Conservation (phyloP, 331 rosid species). For the Stylosanthes scabra region DNA sequence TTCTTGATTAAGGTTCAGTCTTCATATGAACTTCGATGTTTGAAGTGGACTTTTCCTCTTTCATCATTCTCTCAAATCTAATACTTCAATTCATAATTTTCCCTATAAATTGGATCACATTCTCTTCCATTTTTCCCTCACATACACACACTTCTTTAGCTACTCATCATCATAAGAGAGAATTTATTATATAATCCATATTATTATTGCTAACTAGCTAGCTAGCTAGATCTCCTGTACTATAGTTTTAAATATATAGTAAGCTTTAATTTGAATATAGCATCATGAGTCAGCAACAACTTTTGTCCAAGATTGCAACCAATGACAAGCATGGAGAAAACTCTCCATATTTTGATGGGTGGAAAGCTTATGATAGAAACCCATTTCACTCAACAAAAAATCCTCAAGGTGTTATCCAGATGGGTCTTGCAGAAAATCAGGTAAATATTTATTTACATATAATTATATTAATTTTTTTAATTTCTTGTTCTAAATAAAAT, state of each 20-base stretch:
- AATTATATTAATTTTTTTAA: no score
- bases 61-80: not conserved
- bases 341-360: constrained; percentile 85
- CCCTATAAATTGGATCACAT: constrained; percentile 28
- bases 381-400: constrained; percentile 71
- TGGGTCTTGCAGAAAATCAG: constrained; percentile 97
- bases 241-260: not conserved
- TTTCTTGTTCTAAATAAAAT: no score
- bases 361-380: constrained; percentile 85
- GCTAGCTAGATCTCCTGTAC: not conserved
- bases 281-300: constrained; percentile 27
- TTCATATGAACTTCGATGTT: constrained; percentile 19
- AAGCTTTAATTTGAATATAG: not conserved
- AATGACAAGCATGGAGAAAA: constrained; percentile 78
- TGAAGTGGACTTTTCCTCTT: constrained; percentile 40
- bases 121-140: constrained; percentile 21
- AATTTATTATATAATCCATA: no score
- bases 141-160: not conserved
- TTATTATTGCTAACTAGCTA: not conserved
- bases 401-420: constrained; percentile 80
- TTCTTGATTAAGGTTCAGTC: not conserved
- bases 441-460: constrained; percentile 20
- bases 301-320: constrained; percentile 76
- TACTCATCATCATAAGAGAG: not conserved
- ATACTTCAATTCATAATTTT: not conserved